These are phyloP conservation scores for Athelia sp. DNA, from an alignment of 1,284 basidiomycete genomes.

Conservation along the genomic window DNA sequence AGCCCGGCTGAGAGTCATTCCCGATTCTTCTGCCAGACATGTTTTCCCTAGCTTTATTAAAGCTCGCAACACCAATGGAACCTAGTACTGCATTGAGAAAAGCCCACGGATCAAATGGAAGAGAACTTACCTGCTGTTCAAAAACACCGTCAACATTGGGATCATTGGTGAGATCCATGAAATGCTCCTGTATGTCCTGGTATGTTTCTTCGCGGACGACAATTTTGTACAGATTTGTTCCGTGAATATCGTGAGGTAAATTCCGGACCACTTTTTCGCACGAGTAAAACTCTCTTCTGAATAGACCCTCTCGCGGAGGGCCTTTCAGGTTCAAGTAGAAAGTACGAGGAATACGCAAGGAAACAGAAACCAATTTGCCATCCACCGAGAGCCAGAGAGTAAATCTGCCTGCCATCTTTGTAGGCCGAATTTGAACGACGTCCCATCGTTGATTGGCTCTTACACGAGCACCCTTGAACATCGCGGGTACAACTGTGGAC, in stretches of 20 bases:
- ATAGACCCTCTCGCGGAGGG: conserved; percentile 54
- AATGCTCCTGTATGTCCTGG: conserved; percentile 84
- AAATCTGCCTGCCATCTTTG: conserved; percentile 78
- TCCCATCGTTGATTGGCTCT: conserved; percentile 84
- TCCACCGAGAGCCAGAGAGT: conserved; percentile 89
- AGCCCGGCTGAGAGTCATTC: conserved; percentile 79
- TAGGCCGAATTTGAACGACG: conserved; percentile 84
- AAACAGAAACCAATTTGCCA: conserved; percentile 72
- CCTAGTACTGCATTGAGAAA: conserved; percentile 33
- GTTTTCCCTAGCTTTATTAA: conserved; percentile 83
- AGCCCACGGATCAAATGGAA: conserved; percentile 5
- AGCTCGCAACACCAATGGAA: conserved; percentile 83
- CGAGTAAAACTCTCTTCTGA: conserved; percentile 67
- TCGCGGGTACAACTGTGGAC: conserved; percentile 55
- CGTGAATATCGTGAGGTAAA: conserved; percentile 78
- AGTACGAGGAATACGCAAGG: conserved; percentile 83
- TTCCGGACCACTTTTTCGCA: conserved; percentile 74
- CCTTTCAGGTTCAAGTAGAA: conserved; percentile 92
- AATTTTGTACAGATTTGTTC: conserved; percentile 81
- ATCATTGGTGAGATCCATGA: conserved; percentile 89
- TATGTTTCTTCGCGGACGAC: conserved; percentile 83
- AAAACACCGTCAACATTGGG: conserved; percentile 95
- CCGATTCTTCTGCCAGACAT: conserved; percentile 66
- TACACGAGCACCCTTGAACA: conserved; percentile 73
- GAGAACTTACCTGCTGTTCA: conserved; percentile 73